A percentile compares a stretch with the other conserved stretches of the same genome.
phyloP scores from a whole-genome alignment of 352 stramenopile genomes.

The Globisporangium iwayamae region DNA sequence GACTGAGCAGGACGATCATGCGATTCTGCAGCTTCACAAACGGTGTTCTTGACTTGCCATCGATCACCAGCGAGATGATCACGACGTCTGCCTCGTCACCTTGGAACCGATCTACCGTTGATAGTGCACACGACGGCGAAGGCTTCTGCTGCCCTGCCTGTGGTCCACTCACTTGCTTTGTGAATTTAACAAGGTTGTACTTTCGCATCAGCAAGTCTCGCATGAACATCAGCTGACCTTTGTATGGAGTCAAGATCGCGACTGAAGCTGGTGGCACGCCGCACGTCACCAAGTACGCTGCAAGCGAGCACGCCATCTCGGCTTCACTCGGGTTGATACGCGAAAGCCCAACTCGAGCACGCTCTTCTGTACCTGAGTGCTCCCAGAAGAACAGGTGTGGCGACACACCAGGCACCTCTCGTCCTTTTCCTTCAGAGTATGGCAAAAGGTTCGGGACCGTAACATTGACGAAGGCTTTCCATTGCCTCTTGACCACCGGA shows the following conservation, averaged over 20 bases:
- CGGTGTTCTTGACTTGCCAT: conserved; percentile 81
- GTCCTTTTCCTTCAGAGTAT: conserved; percentile 37
- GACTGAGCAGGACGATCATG: conserved; percentile 88
- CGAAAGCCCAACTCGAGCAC: conserved; percentile 66
- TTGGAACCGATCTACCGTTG: conserved; percentile 89
- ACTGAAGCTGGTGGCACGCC: conserved; percentile 69
- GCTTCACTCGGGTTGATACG: conserved; percentile 71
- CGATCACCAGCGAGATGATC: conserved; percentile 86
- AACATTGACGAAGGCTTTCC: background rate
- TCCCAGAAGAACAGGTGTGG: conserved; percentile 87
- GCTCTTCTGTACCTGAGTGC: conserved; percentile 57
- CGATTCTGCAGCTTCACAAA: conserved; percentile 89
- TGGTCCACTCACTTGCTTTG: conserved; percentile 22
- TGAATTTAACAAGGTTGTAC: conserved; percentile 25
- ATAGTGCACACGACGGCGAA: conserved; percentile 55
- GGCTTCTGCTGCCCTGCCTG: conserved; percentile 15
- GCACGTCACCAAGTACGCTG: conserved; percentile 75
- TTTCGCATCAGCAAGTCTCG: conserved; percentile 59
- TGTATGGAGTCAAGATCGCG: conserved; percentile 88
- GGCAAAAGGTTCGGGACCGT: conserved; percentile 9
- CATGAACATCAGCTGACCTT: conserved; percentile 85
- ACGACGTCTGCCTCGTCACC: conserved; percentile 87
- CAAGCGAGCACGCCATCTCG: conserved; percentile 73
- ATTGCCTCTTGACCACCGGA: background rate
- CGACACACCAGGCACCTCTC: conserved; percentile 74